A percentile compares a stretch with the other conserved stretches of the same genome.
phyloP scores from a whole-genome alignment of 2,329 filamentous ascomycete species.

The Exophiala sp. region DNA sequence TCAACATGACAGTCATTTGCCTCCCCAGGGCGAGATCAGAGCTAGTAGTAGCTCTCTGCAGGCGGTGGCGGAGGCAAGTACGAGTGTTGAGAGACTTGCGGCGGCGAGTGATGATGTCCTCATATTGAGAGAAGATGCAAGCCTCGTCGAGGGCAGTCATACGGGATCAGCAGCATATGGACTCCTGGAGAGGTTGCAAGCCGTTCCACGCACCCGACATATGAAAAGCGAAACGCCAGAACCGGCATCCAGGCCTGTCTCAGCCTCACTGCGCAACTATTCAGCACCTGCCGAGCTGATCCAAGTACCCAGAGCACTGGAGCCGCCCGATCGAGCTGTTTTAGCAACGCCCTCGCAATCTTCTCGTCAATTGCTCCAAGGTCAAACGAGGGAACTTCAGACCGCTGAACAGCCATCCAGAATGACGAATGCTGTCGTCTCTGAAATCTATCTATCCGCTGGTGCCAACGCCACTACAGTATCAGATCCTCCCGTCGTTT shows the following conservation, averaged over 20 bases:
- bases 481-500: conserved; percentile 21
- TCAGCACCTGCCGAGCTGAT: conserved; percentile 9
- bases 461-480: conserved; percentile 23
- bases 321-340: conserved; percentile 2
- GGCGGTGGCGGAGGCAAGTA: conserved; percentile 41
- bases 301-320: neutral
- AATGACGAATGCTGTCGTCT: conserved; percentile 23
- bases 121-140: conserved; percentile 38
- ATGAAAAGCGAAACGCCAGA: conserved; percentile 9
- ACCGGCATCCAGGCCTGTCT: conserved; percentile 1
- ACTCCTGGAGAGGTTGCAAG: conserved; percentile 34
- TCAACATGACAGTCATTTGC: conserved; percentile 57
- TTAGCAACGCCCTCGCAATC: neutral
- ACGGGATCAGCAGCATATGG: conserved; percentile 36
- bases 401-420: conserved; percentile 6
- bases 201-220: conserved; percentile 15
- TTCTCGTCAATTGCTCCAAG: conserved; percentile 13
- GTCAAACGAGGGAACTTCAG: neutral
- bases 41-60: conserved; percentile 32
- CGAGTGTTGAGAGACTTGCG: conserved; percentile 35
- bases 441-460: conserved; percentile 26
- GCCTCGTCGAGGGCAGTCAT: conserved; percentile 34
- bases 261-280: conserved; percentile 11
- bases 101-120: conserved; percentile 34
- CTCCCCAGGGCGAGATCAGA: conserved; percentile 54